Conservation (phyloP, 202 grass and related monocot genomes). For the Dendrocalamus latiflorus region DNA sequence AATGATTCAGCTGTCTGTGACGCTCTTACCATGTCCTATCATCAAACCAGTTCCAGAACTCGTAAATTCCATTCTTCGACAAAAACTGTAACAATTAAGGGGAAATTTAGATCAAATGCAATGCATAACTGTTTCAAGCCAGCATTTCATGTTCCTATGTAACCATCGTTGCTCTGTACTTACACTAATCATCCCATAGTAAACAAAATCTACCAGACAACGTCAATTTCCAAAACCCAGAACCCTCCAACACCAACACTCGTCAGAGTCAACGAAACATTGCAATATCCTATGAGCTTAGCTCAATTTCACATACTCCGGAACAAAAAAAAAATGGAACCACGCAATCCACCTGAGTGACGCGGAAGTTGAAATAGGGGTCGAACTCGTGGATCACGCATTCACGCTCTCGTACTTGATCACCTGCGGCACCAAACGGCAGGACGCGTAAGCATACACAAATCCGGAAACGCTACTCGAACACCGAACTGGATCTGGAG, state of each 20-base stretch:
- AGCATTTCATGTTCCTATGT: background rate
- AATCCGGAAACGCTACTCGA: background rate
- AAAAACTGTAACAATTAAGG: too few species aligned
- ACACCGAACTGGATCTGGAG: constrained; percentile 36
- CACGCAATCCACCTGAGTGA: constrained; percentile 73
- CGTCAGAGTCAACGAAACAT: background rate
- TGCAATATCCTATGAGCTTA: background rate
- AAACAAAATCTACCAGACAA: constrained; percentile 9
- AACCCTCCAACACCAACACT: constrained; percentile 6
- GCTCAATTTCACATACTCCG: background rate
- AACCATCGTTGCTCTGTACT: background rate
- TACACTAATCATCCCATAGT: background rate
- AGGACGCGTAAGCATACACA: background rate
- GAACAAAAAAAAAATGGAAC: background rate
- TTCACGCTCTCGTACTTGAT: constrained; percentile 99
- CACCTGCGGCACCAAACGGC: constrained; percentile 46
- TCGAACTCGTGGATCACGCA: constrained; percentile 99
- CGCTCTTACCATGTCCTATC: too few species aligned
- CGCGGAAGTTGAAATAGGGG: constrained; percentile 98
- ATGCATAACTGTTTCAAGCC: too few species aligned
- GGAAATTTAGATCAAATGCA: too few species aligned
- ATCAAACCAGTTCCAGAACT: too few species aligned
- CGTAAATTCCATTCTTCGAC: too few species aligned
- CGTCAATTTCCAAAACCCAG: constrained; percentile 41
- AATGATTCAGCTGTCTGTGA: too few species aligned